Evolutionary conservation across 1,284 basidiomycete genomes (phyloP), one percentile per base, ranked within the genome.

Genomic region (Cystobasidium slooffiae): DNA sequence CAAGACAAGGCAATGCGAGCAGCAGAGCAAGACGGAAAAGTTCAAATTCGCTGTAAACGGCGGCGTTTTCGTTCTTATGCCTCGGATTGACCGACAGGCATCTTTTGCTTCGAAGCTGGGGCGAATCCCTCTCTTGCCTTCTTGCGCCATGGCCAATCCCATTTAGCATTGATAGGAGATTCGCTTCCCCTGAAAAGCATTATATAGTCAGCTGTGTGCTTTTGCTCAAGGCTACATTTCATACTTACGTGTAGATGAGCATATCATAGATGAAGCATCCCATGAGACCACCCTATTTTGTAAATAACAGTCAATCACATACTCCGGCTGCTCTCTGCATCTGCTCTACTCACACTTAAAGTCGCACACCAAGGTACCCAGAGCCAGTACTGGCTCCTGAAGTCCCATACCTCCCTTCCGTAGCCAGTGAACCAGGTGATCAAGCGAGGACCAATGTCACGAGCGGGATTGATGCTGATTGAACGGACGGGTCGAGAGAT

Each of bases 401-500:
- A 75, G 55, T 58, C 70, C 68, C 67, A 75, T 8, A 75, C 74
- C 1, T 67, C 74, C 7, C 51, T 68, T 3, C 78, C 77, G 49
- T 79, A 81, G 1, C 81, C 81, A 49, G 78, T 68, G 5, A 72
- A 70, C 72, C 78, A 78, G 4, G 78, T 66, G 0, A 79, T 78
- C 31, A 81, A 68, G 1, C 80, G 77, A 3, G 80, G 80, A 0
- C 81, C 81, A 7, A 82, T 73, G 65, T 82, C 81, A 18, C 81
- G 76, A 6, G 69, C 69, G 4, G 69, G 69, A 55, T 72, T 72
- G 61, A 72, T 64, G 24, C 64, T 66, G 64, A 2, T 24, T 24
- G 12, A 20, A 51, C 14, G n/a, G 53, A 6, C 64, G 41, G 14
- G 24, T 7, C 16, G 22, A 43, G 6, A 46, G 61, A 63, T 22